phyloP scores from a whole-genome alignment of 495 filamentous ascomycete species.

The Talaromyces liani region DNA sequence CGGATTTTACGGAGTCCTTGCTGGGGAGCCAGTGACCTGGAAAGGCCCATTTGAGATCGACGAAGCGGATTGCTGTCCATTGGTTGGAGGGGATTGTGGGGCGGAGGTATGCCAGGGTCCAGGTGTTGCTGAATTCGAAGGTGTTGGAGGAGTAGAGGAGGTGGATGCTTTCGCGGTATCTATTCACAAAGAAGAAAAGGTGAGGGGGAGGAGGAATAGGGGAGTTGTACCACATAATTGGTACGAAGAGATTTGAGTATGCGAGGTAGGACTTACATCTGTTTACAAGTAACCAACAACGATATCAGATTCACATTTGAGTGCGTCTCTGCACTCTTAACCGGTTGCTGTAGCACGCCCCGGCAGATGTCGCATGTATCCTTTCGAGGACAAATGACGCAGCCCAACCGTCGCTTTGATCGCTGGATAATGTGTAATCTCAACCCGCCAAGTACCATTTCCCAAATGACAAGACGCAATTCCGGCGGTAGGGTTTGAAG shows the following conservation, averaged over 20 bases:
- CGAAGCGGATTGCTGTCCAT: conserved; percentile 26
- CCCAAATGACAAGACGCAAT: conserved; percentile 41
- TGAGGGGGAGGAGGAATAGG: neutral
- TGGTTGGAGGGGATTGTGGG: conserved; percentile 27
- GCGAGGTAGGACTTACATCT: conserved; percentile 16
- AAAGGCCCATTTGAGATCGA: conserved; percentile 41
- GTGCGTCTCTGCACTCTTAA: conserved; percentile 8
- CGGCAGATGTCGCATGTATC: conserved; percentile 32
- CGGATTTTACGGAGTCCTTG: conserved; percentile 38
- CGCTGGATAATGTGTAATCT: conserved; percentile 38
- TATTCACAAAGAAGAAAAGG: conserved; percentile 4
- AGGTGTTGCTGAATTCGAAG: conserved; percentile 42
- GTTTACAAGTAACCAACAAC: conserved; percentile 22
- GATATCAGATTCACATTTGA: conserved; percentile 12
- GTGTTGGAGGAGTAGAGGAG: conserved; percentile 32
- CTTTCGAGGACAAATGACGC: conserved; percentile 27
- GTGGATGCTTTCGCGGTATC: conserved; percentile 32
- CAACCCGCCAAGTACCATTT: conserved; percentile 24
- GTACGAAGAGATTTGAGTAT: neutral
- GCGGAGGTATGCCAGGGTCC: conserved; percentile 36
- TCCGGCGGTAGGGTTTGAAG: conserved; percentile 37
- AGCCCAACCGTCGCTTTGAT: conserved; percentile 24
- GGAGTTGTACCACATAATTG: too few species aligned
- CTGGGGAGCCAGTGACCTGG: conserved; percentile 38
- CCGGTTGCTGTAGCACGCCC: conserved; percentile 19